Evolutionary conservation across 352 stramenopile species (phyloP).

Genomic region (Phytopythium montanum): DNA sequence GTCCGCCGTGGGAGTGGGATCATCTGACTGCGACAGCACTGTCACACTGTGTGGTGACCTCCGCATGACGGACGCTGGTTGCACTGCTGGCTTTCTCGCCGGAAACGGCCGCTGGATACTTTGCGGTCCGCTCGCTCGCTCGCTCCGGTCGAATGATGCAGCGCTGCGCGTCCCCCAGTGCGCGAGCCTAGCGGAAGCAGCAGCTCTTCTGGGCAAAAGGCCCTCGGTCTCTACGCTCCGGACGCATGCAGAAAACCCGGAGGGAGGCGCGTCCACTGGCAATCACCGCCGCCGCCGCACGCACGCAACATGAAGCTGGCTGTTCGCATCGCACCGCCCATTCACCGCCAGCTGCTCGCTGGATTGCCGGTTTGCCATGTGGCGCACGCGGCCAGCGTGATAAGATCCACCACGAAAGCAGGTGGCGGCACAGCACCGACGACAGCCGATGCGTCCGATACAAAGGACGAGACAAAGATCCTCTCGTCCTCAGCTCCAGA

Average conservation of each 20-base stretch:
- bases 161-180: too few relatives aligned
- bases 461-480: too few relatives aligned
- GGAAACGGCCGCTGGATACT: constrained; percentile 3
- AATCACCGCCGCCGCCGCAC: background rate
- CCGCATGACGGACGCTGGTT: constrained; percentile 1
- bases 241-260: background rate
- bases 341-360: background rate
- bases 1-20: constrained; percentile 9
- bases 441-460: too few relatives aligned
- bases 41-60: constrained; percentile 1
- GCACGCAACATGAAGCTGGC: background rate
- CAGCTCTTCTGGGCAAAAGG: too few relatives aligned
- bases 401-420: constrained; percentile 8
- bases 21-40: constrained; percentile 1
- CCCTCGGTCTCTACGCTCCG: background rate
- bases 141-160: background rate
- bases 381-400: background rate
- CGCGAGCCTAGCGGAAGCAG: too few relatives aligned
- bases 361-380: background rate
- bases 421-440: background rate
- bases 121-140: too few relatives aligned
- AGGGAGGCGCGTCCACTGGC: background rate
- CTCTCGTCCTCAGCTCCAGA: too few relatives aligned
- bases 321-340: background rate
- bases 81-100: constrained; percentile 1